Percentiles rank a stretch among this genome's conserved stretches.
These are phyloP conservation scores for Cylindrodendrum hubeiense DNA, from an alignment of 2,329 filamentous ascomycete species.

Conservation along the genomic window DNA sequence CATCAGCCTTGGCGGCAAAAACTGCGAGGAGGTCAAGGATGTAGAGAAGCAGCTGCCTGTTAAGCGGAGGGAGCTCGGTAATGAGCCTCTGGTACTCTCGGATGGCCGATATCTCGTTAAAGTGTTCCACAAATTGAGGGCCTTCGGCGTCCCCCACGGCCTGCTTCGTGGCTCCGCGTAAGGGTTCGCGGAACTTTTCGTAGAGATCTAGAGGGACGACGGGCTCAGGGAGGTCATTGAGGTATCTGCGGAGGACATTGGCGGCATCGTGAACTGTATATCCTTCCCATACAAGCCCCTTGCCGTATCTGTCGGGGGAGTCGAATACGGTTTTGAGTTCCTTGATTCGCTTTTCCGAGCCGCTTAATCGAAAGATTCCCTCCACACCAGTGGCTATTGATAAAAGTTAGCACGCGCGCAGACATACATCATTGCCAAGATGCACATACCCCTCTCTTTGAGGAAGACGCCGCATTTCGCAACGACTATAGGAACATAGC, in stretches of 20 bases:
- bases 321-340: constrained; percentile 93
- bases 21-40: constrained; percentile 96
- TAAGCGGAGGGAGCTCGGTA: constrained; percentile 90
- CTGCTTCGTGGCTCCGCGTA: constrained; percentile 79
- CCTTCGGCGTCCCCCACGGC: constrained; percentile 77
- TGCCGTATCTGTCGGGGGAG: constrained; percentile 94
- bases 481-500: constrained; percentile 97
- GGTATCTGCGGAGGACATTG: constrained; percentile 93
- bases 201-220: constrained; percentile 97
- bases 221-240: constrained; percentile 95
- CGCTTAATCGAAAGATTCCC: constrained; percentile 95
- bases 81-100: constrained; percentile 88
- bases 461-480: constrained; percentile 97
- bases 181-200: constrained; percentile 87
- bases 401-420: constrained; percentile 38
- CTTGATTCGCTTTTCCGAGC: constrained; percentile 98
- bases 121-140: constrained; percentile 76
- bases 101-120: constrained; percentile 78
- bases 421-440: neutral
- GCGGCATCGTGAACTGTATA: constrained; percentile 99
- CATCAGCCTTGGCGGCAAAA: constrained; percentile 95
- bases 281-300: constrained; percentile 95
- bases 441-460: constrained; percentile 90
- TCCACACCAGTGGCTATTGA: constrained; percentile 87
- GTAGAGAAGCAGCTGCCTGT: constrained; percentile 93